phyloP scores from a whole-genome alignment of 441 rosid genomes.

The Brassica balearica region DNA sequence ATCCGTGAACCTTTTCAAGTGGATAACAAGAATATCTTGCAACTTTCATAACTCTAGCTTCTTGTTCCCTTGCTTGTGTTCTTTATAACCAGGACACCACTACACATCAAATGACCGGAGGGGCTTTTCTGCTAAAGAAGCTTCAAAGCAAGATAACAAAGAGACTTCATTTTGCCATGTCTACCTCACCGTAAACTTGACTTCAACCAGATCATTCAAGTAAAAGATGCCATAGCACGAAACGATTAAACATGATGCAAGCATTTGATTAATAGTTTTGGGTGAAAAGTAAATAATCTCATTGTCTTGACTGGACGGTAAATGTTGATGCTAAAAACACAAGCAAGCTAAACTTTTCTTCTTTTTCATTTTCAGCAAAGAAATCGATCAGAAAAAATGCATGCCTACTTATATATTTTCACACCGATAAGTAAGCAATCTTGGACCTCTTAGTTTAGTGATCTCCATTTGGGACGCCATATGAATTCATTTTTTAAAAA shows the following conservation, averaged over 20 bases:
- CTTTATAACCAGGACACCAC: background rate
- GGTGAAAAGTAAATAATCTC: background rate
- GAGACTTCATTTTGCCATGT: background rate
- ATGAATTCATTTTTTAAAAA: background rate
- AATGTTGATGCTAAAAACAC: background rate
- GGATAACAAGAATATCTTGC: background rate
- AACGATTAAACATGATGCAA: background rate
- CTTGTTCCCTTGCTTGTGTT: background rate
- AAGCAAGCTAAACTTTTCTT: background rate
- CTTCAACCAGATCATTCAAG: background rate
- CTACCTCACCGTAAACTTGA: background rate
- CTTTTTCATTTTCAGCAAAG: conserved; percentile 2
- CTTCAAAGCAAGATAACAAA: background rate
- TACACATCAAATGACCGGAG: background rate
- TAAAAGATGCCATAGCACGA: background rate
- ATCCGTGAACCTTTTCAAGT: background rate
- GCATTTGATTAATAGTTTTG: background rate
- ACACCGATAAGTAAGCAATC: background rate
- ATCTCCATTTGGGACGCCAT: background rate
- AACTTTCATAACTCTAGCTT: background rate
- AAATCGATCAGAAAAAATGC: background rate
- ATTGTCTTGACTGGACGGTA: background rate
- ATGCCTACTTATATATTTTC: background rate
- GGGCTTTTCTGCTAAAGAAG: background rate
- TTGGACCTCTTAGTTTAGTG: conserved; percentile 3